Percentiles rank a stretch among this genome's conserved stretches.
Evolutionary conservation across 306 rosid genomes (phyloP).

Genomic region (Casuarina cunninghamiana): DNA sequence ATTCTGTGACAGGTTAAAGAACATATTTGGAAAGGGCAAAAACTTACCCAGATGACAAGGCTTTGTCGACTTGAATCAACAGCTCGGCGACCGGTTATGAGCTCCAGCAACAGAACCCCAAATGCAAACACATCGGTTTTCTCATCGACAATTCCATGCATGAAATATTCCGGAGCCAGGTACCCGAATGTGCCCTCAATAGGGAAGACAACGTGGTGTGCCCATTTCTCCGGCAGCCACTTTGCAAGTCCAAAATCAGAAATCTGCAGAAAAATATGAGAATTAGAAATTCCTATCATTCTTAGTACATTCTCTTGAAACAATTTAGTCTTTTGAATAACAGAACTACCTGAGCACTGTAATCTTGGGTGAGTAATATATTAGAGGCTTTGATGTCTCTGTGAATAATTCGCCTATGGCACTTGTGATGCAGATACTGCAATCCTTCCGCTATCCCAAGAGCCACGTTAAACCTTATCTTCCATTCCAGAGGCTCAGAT

Average conservation of each 20-base stretch:
- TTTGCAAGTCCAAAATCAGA: conserved; percentile 97
- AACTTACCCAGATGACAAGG: conserved; percentile 83
- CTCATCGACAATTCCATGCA: conserved; percentile 95
- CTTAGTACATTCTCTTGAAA: background rate
- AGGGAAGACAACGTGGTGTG: conserved; percentile 90
- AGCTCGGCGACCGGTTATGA: conserved; percentile 94
- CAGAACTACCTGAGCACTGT: conserved; percentile 67
- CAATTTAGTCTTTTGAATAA: background rate
- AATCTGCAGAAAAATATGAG: conserved; percentile 47
- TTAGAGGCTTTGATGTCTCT: conserved; percentile 97
- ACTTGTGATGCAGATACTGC: conserved; percentile 74
- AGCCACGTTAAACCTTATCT: conserved; percentile 72
- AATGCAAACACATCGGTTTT: conserved; percentile 87
- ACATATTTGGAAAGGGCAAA: background rate
- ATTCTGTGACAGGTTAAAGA: too few relatives aligned
- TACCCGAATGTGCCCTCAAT: conserved; percentile 99
- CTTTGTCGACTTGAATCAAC: conserved; percentile 83
- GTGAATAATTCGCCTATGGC: conserved; percentile 88
- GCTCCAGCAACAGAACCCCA: conserved; percentile 88
- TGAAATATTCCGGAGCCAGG: conserved; percentile 92
- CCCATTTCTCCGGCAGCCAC: conserved; percentile 96
- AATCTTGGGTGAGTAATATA: conserved; percentile 61
- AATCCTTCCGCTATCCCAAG: conserved; percentile 82
- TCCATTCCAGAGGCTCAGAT: conserved; percentile 66
- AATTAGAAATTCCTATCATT: background rate